Evolutionary conservation across 805 yeast genomes (phyloP), one percentile per base, ranked within the genome.

Genomic region (Ogataea corticis): DNA sequence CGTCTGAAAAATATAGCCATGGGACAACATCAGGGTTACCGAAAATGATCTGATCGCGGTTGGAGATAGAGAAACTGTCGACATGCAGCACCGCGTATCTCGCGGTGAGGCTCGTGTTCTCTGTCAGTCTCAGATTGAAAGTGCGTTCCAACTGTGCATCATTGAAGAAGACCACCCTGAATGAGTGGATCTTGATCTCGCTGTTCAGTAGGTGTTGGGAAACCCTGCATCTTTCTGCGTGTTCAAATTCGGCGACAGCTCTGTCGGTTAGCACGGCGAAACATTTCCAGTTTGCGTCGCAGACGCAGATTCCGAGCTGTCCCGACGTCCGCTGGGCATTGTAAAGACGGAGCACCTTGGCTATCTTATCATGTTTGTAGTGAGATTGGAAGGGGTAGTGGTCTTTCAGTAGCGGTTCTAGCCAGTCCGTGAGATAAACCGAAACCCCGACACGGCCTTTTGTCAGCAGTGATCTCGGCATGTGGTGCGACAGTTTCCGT

Each of bases 11-110:
- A 28, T 58, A 58, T 6, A 56, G 16, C 36, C 44, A 58, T 6
- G 55, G 56, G 2, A 55, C 45, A 1, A 35, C n/a, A 12, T 42
- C 41, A 2, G 45, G 44, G 38, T 49, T 48, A 36, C 48, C 43
- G 18, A 55, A 42, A 13, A 42, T 37, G 9, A 49, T 37, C 40
- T 51, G 55, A 38, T 58, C 62, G 34, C 62, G 47, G 38, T 53
- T 54, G 42, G 51, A 53, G 5, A 54, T 9, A 10, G 34, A 11
- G 33, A 58, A 48, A 2, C 42, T 44, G n/a, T 45, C 37, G 7
- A 58, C 46, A 23, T 51, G 46, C 3, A 58, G 33, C 10, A 54
- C 44, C 9, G 57, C 47, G 25, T 49, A 58, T 14, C 52, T 34
- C 10, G 46, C 42, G 17, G 38, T 27, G 14, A 37, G 29, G 23